Percentiles rank a stretch among this genome's conserved stretches.
Evolutionary conservation across 2,329 filamentous ascomycete genomes (phyloP).

Genomic region (Talaromyces sp.): DNA sequence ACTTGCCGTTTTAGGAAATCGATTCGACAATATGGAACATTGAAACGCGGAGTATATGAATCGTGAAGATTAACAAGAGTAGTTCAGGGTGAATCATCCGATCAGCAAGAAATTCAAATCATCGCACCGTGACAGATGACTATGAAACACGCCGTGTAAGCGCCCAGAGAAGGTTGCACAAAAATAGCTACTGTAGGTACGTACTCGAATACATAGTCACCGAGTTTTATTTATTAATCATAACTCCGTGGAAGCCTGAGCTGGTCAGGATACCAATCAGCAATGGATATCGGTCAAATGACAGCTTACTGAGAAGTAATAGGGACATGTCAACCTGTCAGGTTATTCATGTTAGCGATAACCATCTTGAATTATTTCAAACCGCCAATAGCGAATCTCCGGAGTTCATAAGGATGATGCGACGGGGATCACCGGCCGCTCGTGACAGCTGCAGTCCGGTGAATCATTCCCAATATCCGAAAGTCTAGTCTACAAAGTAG

Average conservation of each 20-base stretch:
- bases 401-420: too few species aligned
- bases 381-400: neutral
- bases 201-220: neutral
- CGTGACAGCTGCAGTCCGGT: neutral
- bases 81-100: too few species aligned
- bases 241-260: neutral
- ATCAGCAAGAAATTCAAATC: neutral
- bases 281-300: neutral
- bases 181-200: too few species aligned
- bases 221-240: too few species aligned
- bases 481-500: neutral
- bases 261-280: neutral
- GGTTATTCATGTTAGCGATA: too few species aligned
- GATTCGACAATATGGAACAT: neutral
- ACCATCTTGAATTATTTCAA: neutral
- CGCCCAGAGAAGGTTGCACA: neutral
- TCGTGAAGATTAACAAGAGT: too few species aligned
- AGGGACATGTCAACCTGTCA: neutral
- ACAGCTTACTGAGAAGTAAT: neutral
- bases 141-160: constrained; percentile 3
- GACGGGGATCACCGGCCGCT: neutral
- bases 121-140: neutral
- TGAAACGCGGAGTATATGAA: neutral
- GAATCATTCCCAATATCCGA: neutral
- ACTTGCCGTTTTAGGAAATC: neutral